Evolutionary conservation across 2,329 filamentous ascomycete species (phyloP).

Genomic region (Cladophialophora yegresii): DNA sequence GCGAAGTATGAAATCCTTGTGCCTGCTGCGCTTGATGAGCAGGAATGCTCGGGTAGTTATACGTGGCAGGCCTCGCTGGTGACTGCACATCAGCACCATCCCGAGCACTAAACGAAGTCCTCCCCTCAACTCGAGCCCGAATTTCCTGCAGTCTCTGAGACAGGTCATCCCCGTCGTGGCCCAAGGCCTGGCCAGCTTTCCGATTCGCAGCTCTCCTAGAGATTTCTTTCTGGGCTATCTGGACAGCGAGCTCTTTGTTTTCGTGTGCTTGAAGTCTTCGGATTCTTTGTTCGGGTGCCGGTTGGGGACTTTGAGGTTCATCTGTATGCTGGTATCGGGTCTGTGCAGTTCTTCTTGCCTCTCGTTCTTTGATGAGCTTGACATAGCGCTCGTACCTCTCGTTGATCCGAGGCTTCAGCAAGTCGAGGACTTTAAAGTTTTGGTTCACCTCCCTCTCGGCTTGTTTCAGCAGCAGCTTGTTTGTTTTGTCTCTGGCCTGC

Average conservation of each 20-base stretch:
- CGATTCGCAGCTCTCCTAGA: slow-evolving; percentile 64
- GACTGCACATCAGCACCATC: slow-evolving; percentile 32
- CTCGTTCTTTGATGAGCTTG: slow-evolving; percentile 52
- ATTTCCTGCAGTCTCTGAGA: slow-evolving; percentile 46
- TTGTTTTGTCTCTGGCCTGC: slow-evolving; percentile 66
- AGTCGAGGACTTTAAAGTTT: slow-evolving; percentile 71
- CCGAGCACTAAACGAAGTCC: background rate
- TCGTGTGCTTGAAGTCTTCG: slow-evolving; percentile 69
- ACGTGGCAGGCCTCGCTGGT: slow-evolving; percentile 37
- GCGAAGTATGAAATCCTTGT: slow-evolving; percentile 4
- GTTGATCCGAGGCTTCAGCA: slow-evolving; percentile 76
- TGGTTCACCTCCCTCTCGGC: slow-evolving; percentile 64
- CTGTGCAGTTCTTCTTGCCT: slow-evolving; percentile 41
- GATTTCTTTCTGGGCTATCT: slow-evolving; percentile 73
- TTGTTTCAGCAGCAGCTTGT: slow-evolving; percentile 54
- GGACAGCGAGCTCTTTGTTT: slow-evolving; percentile 73
- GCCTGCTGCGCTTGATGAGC: slow-evolving; percentile 21
- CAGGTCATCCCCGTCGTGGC: slow-evolving; percentile 58
- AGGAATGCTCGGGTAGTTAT: slow-evolving; percentile 50
- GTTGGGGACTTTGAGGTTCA: slow-evolving; percentile 5
- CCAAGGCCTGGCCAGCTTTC: slow-evolving; percentile 55
- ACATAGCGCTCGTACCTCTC: slow-evolving; percentile 69
- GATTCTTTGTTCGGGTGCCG: slow-evolving; percentile 14
- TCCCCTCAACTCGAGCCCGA: slow-evolving; percentile 34
- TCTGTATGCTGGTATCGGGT: slow-evolving; percentile 8